phyloP scores from a whole-genome alignment of 139 green algal species.

The Pseudopediastrum boryanum region DNA sequence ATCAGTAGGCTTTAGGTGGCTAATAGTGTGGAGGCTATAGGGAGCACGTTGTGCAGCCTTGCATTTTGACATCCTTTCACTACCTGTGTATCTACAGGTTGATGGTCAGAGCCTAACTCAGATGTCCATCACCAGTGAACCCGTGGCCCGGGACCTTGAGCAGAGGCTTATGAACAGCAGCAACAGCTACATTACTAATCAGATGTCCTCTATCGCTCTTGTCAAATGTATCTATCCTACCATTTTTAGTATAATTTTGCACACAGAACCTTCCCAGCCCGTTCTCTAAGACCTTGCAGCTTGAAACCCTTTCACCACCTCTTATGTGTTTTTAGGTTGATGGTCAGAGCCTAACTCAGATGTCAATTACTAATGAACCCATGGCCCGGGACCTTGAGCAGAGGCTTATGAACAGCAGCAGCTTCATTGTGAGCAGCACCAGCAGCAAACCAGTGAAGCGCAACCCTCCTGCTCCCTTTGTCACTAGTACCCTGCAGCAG shows the following conservation, averaged over 20 bases:
- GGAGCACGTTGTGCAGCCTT: background rate
- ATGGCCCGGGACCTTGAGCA: no score
- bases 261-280: no score
- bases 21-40: no score
- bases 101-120: slow-evolving; percentile 54
- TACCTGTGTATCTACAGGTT: slow-evolving; percentile 26
- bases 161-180: no score
- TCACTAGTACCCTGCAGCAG: slow-evolving; percentile 91
- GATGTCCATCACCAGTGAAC: slow-evolving; percentile 44
- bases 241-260: no score
- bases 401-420: slow-evolving; percentile 35
- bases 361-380: slow-evolving; percentile 41
- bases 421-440: background rate
- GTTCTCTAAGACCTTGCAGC: no score
- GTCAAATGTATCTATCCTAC: no score
- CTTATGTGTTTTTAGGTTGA: slow-evolving; percentile 49
- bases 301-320: background rate
- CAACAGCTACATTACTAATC: no score
- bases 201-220: no score
- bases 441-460: slow-evolving; percentile 48
- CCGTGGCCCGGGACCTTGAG: no score
- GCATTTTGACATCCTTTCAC: background rate
- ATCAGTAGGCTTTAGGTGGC: no score
- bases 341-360: slow-evolving; percentile 46
- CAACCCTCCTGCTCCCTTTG: slow-evolving; percentile 78